phyloP scores from a whole-genome alignment of 345 rosid genomes.

The Boechera stricta region DNA sequence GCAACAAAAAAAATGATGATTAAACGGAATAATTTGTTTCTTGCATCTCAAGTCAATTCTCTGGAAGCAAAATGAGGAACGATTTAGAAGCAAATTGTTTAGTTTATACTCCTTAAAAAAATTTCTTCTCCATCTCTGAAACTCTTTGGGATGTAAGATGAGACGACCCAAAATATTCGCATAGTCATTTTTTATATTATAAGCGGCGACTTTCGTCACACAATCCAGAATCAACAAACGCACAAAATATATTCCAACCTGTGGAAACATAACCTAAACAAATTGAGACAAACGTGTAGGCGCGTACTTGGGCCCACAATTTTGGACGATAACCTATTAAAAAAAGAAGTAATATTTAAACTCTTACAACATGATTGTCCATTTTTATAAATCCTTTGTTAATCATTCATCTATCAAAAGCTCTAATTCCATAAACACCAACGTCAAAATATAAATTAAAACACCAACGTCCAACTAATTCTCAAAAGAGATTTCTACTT shows the following conservation, averaged over 20 bases:
- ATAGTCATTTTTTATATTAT: not conserved
- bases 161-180: not conserved
- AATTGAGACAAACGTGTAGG: not conserved
- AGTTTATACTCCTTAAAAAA: not conserved
- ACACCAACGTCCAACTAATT: not conserved
- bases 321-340: not conserved
- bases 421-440: no score
- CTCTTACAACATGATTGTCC: not conserved
- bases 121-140: not conserved
- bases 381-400: not conserved
- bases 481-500: not conserved
- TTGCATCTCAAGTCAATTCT: constrained; percentile 28
- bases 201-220: not conserved
- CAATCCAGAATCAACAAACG: not conserved
- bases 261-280: not conserved
- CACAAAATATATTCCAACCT: not conserved
- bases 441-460: no score
- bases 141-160: constrained; percentile 10
- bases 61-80: not conserved
- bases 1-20: not conserved
- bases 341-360: not conserved
- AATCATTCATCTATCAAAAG: not conserved
- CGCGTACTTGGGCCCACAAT: not conserved
- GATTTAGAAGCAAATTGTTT: not conserved
- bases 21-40: not conserved